Base-by-base conservation (phyloP, 345 rosid genomes). In the Murraya koenigii region DNA sequence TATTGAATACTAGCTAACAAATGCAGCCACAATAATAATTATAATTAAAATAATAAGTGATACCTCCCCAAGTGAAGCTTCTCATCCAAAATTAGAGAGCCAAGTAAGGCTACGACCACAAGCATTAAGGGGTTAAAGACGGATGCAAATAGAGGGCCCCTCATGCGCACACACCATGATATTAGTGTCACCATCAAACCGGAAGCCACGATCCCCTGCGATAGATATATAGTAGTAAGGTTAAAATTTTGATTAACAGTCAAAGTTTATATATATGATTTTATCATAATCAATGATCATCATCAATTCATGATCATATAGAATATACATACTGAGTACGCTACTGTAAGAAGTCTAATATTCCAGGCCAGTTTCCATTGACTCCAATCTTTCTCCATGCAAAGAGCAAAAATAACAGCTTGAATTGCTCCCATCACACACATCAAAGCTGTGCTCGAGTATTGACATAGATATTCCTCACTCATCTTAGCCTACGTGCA, bases 361-460 rank as follows among this genome's bases (percentile, higher is more conserved):
- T 92, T 79, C 91, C 87, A 92, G 0, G 90, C 88, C 39, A 92
- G 62, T 75, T 84, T 90, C 90, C 97, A 90, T 35, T 89, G 86
- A 35, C 25, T 25, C 89, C 84, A 78, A 61, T 86, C 88, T 70
- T 79, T 85, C 66, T 87, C 90, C 14, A 69, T 69, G 70, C 80
- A 89, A 17, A 92, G 52, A 2, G 90, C 89, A 60, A 71, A 75
- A 3, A 72, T 69, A 59, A 67, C 47, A 3, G 86, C 59, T 25
- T 87, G 93, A 9, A 90, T 76, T 6, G 87, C 71, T 20, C 78
- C 90, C 89, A 85, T 88, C 13, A 82, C 0, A 61, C 80, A 44
- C 84, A 88, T 89, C 65, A 89, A 76, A 25, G 90, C 89, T 10
- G 97, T 85, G 82, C 80, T 75, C 32, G 90, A 75, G 83, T 81